phyloP scores from a whole-genome alignment of 192 early-diverging fungal genomes.

The Coemansia sp. region DNA sequence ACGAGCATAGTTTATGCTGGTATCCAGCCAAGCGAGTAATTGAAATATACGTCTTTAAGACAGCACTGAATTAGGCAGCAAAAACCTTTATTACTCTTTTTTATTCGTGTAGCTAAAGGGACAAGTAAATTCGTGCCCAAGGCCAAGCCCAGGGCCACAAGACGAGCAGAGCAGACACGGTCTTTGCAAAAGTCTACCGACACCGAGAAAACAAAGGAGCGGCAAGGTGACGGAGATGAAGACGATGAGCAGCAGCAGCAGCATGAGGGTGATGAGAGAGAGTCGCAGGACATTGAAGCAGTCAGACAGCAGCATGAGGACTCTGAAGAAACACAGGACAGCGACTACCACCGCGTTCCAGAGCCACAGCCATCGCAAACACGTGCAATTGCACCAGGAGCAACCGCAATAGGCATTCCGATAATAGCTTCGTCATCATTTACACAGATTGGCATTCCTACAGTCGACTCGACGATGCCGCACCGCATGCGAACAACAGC shows the following conservation, averaged over 20 bases:
- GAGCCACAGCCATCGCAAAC: conserved; percentile 15
- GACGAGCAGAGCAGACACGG: neutral
- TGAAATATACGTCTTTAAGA: no score
- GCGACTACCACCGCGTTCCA: conserved; percentile 4
- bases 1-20: no score
- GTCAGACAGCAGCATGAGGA: no score
- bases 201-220: neutral
- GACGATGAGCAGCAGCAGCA: no score
- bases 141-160: conserved; percentile 26
- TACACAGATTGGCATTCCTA: neutral
- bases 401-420: conserved; percentile 5
- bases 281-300: conserved; percentile 4
- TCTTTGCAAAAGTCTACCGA: conserved; percentile 4
- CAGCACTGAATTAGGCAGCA: neutral
- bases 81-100: neutral
- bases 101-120: conserved; percentile 32
- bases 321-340: neutral
- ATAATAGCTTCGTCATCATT: neutral
- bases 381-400: neutral
- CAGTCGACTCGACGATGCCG: neutral
- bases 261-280: neutral
- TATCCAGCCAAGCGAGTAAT: no score
- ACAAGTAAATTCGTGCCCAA: conserved; percentile 45
- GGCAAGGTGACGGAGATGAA: neutral
- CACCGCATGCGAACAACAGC: neutral